A percentile compares a stretch with the other conserved stretches of the same genome.
phyloP scores from a whole-genome alignment of 192 early-diverging fungal genomes.

The Oehlia diaphana region DNA sequence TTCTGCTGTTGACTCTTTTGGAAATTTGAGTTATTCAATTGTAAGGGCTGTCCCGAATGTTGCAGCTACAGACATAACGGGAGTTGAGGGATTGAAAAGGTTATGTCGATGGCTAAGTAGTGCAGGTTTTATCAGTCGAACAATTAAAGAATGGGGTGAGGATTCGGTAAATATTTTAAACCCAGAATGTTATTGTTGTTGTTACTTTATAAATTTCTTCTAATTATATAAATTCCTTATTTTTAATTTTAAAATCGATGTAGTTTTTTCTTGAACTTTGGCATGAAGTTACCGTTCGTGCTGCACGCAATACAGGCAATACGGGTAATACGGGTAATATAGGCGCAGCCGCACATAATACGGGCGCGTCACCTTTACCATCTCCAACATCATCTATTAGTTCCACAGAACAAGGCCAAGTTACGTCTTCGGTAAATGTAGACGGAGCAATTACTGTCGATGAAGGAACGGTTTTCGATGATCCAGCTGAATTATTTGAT shows the following conservation, averaged over 20 bases:
- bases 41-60: slow-evolving; percentile 54
- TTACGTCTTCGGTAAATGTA: slow-evolving; percentile 31
- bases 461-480: slow-evolving; percentile 48
- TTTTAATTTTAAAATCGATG: background rate
- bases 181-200: too few relatives aligned
- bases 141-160: slow-evolving; percentile 54
- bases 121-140: slow-evolving; percentile 42
- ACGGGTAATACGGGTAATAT: too few relatives aligned
- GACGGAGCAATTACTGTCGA: slow-evolving; percentile 29
- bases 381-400: slow-evolving; percentile 16
- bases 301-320: slow-evolving; percentile 7
- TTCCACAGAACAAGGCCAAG: slow-evolving; percentile 25
- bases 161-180: slow-evolving; percentile 45
- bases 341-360: background rate
- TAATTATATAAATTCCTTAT: background rate
- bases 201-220: background rate
- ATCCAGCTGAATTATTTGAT: slow-evolving; percentile 38
- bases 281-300: slow-evolving; percentile 39
- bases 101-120: slow-evolving; percentile 57
- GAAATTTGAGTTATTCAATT: slow-evolving; percentile 51
- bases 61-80: slow-evolving; percentile 43
- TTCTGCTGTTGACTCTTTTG: slow-evolving; percentile 53
- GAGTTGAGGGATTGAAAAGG: slow-evolving; percentile 45
- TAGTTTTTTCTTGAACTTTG: slow-evolving; percentile 58
- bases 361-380: slow-evolving; percentile 12